Conservation (phyloP, 2,329 filamentous ascomycete species). For the Epichloe aotearoae region DNA sequence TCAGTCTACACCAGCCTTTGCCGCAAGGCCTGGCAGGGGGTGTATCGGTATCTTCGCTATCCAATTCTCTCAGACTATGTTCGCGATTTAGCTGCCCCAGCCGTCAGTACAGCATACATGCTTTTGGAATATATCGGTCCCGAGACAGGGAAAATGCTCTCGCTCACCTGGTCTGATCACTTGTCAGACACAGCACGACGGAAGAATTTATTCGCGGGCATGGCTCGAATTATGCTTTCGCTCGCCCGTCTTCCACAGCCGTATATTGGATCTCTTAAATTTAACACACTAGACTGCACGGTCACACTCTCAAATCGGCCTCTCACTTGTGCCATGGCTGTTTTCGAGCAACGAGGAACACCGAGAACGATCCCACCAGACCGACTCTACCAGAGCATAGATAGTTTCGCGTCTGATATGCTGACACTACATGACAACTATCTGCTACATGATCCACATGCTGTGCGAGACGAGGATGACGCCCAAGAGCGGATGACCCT, state of each 20-base stretch:
- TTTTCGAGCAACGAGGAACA: slow-evolving; percentile 20
- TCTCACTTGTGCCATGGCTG: slow-evolving; percentile 8
- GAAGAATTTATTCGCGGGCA: slow-evolving; percentile 8
- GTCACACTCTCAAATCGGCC: slow-evolving; percentile 17
- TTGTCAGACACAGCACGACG: slow-evolving; percentile 4
- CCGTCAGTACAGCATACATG: slow-evolving; percentile 10
- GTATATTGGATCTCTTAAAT: slow-evolving; percentile 11
- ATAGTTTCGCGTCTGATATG: slow-evolving; percentile 16
- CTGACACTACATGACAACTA: slow-evolving; percentile 14
- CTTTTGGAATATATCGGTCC: slow-evolving; percentile 12
- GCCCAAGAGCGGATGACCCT: slow-evolving; percentile 16
- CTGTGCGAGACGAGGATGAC: slow-evolving; percentile 14
- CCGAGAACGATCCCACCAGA: slow-evolving; percentile 17
- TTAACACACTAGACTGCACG: slow-evolving; percentile 13
- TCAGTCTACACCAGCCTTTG: too few relatives aligned
- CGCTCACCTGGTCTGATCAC: slow-evolving; percentile 9
- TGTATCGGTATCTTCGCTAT: too few relatives aligned
- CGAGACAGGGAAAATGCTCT: slow-evolving; percentile 12
- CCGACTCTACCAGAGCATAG: slow-evolving; percentile 17
- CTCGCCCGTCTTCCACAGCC: slow-evolving; percentile 10
- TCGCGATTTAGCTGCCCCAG: slow-evolving; percentile 1
- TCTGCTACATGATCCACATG: slow-evolving; percentile 16
- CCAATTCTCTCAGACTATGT: slow-evolving; percentile 8
- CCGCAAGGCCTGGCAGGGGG: too few relatives aligned
- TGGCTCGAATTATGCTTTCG: slow-evolving; percentile 11